Base-by-base conservation (phyloP, 2,329 filamentous ascomycete genomes). In the Pseudogymnoascus sp. region DNA sequence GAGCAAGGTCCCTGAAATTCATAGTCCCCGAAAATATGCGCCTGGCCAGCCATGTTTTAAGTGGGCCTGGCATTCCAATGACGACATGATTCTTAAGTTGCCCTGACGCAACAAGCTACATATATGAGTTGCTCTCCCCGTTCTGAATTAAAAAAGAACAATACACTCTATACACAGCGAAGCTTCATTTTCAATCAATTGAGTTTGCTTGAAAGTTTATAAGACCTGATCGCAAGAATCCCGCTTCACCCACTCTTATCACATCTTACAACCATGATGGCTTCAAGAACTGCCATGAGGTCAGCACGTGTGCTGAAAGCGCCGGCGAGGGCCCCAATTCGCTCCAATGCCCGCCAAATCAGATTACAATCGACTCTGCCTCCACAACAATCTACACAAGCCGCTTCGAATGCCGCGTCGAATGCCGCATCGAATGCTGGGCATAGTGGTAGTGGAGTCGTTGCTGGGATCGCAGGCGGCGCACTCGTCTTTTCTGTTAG, bases 391-490 rank as follows among this genome's bases (percentile, higher is more conserved):
- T 67, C 50, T 20, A 67, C 61, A 57, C 69, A 32, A 39, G 63
- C 58, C 64, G 66, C 63, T 65, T 57, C 43, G 64, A 68, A 62
- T 9, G 68, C 65, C 6, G 62, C 63, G 65, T 57, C 43, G 64
- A 68, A 62, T 11, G 63, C 58, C 64, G 66, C 63, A 65, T 57
- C 59, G n/a, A 32, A 20, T 6, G 47, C n/a, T 7, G 62, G 62
- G 14, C 64, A 69, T 3, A 70, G 72, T 35, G 71, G 72, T 28
- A 73, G 73, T 63, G 76, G 76, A 8, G 66, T 81, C 1, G 70
- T 77, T 41, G 79, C 79, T 2, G 81, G 78, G 54, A 35, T 79
- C 18, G 77, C 77, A 37, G 81, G 81, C 60, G 80, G 78, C 18
- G 70, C 72, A 22, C 70, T 77, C 12, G 79, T 79, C 2, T 71